Evolutionary conservation across 1,284 basidiomycete species (phyloP).

Genomic region (Melampsora occidentalis): DNA sequence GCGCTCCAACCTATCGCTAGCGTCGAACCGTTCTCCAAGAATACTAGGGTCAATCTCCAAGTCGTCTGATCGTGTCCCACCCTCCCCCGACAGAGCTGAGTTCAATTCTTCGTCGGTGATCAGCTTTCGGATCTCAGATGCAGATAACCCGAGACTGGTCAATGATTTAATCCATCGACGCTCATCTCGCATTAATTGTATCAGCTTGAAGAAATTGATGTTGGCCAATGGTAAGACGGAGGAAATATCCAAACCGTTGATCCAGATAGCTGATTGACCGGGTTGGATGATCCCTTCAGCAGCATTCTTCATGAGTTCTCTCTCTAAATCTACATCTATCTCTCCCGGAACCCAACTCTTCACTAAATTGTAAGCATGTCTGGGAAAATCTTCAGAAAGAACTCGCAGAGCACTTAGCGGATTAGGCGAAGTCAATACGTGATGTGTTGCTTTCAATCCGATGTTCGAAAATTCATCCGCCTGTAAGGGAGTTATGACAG

Average conservation of each 20-base stretch:
- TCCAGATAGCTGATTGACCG: conserved; percentile 59
- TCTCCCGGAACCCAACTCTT: conserved; percentile 63
- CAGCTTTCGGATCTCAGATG: conserved; percentile 65
- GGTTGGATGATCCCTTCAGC: conserved; percentile 37
- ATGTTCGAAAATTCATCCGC: conserved; percentile 53
- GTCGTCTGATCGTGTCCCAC: conserved; percentile 62
- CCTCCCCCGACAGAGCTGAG: conserved; percentile 48
- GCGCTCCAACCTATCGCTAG: conserved; percentile 77
- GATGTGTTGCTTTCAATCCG: conserved; percentile 68
- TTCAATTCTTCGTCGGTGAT: conserved; percentile 44
- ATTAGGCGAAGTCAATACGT: conserved; percentile 64
- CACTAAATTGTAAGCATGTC: conserved; percentile 69
- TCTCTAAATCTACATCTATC: conserved; percentile 56
- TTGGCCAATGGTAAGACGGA: conserved; percentile 10
- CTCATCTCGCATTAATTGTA: conserved; percentile 71
- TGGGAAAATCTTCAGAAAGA: conserved; percentile 83
- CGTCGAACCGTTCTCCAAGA: conserved; percentile 76
- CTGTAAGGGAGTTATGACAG: conserved; percentile 41
- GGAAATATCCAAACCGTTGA: conserved; percentile 69
- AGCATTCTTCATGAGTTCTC: conserved; percentile 64
- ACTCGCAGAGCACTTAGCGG: conserved; percentile 66
- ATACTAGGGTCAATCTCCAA: conserved; percentile 60
- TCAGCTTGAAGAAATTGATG: conserved; percentile 57
- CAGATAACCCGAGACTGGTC: conserved; percentile 63
- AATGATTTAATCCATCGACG: conserved; percentile 65